Conservation (phyloP, 768 basidiomycete genomes). For the Termitomyces sp. region DNA sequence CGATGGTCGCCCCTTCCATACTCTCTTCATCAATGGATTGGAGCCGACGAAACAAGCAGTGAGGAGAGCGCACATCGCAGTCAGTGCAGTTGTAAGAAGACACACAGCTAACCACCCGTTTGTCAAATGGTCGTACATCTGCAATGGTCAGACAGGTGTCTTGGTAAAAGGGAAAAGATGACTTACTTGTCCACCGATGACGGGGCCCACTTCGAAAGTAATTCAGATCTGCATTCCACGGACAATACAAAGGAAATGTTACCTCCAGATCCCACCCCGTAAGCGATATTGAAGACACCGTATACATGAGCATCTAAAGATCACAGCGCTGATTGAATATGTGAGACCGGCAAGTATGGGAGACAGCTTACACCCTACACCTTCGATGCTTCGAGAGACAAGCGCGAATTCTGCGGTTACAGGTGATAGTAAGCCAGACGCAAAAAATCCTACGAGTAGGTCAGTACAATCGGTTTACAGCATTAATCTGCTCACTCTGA, state of each 20-base stretch:
- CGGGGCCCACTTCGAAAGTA: constrained; percentile 53
- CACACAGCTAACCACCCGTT: constrained; percentile 63
- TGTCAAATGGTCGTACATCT: constrained; percentile 58
- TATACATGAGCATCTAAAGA: constrained; percentile 67
- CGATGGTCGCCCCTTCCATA: constrained; percentile 2
- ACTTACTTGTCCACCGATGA: constrained; percentile 63
- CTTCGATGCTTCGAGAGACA: constrained; percentile 51
- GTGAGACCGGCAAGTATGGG: neutral
- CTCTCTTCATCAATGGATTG: constrained; percentile 29
- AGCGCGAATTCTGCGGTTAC: constrained; percentile 65
- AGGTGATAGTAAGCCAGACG: constrained; percentile 56
- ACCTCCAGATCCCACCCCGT: constrained; percentile 63
- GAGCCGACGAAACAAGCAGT: constrained; percentile 48
- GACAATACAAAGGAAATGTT: constrained; percentile 18
- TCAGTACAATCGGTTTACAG: neutral
- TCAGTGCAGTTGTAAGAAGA: constrained; percentile 41
- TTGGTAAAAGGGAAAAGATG: neutral
- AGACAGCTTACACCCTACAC: constrained; percentile 59
- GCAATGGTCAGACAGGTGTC: neutral
- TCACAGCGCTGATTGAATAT: neutral
- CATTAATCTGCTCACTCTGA: constrained; percentile 41
- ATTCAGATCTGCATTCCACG: neutral
- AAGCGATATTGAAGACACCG: constrained; percentile 70
- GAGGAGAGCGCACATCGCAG: constrained; percentile 35
- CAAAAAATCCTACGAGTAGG: constrained; percentile 50